Evolutionary conservation across 164 flowering plant genomes (phyloP).

Genomic region (Liquidambar formosana): DNA sequence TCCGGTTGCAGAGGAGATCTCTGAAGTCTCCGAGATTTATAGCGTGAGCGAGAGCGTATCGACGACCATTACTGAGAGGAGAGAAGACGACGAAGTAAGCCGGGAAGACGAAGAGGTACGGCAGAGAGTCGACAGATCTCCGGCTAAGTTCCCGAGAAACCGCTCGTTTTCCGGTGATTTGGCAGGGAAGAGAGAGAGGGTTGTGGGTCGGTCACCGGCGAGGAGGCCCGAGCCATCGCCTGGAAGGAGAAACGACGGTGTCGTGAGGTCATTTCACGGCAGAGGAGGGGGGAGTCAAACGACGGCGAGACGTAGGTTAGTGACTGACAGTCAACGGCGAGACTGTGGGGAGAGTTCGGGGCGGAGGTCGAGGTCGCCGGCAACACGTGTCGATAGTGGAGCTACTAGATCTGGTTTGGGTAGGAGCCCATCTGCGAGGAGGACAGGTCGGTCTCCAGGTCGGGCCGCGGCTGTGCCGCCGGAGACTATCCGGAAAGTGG

Average conservation of each 20-base stretch:
- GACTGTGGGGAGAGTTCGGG: conserved; percentile 45
- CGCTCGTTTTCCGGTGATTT: conserved; percentile 17
- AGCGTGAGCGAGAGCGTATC: conserved; percentile 35
- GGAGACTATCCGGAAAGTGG: conserved; percentile 14
- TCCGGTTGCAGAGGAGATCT: conserved; percentile 8
- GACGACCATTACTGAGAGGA: conserved; percentile 18
- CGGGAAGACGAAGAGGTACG: conserved; percentile 16
- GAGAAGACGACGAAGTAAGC: conserved; percentile 17
- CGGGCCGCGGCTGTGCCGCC: conserved; percentile 26
- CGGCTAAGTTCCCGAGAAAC: conserved; percentile 18
- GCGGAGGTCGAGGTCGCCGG: conserved; percentile 63
- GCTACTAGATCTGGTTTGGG: conserved; percentile 20
- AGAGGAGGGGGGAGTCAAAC: conserved; percentile 24
- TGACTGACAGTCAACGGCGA: conserved; percentile 12
- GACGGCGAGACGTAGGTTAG: conserved; percentile 15
- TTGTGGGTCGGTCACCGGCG: conserved; percentile 22
- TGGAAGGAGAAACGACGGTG: conserved; percentile 16
- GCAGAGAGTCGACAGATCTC: conserved; percentile 27
- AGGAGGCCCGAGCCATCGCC: conserved; percentile 33
- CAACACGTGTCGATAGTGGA: conserved; percentile 21
- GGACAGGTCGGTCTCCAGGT: conserved; percentile 36
- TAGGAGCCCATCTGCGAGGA: conserved; percentile 40
- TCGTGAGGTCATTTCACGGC: conserved; percentile 19
- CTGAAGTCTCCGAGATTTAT: conserved; percentile 29
- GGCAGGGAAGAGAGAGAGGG: conserved; percentile 19